Percentiles rank a stretch among this genome's conserved stretches.
Evolutionary conservation across 2,329 filamentous ascomycete species (phyloP).

Genomic region (Ascochyta fabae): DNA sequence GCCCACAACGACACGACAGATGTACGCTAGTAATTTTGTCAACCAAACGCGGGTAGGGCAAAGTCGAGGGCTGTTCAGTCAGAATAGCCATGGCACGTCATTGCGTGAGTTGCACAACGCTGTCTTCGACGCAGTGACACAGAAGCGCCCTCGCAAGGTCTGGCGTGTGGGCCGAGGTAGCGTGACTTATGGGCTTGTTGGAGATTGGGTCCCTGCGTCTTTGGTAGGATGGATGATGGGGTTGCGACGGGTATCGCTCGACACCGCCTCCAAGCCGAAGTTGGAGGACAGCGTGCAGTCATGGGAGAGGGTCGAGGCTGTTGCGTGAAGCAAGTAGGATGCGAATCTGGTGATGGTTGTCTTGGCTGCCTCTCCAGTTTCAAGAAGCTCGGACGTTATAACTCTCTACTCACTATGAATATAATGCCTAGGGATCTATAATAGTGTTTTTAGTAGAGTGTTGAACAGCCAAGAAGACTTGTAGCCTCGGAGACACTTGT

Average conservation of each 20-base stretch:
- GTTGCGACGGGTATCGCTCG: slow-evolving; percentile 62
- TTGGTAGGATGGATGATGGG: slow-evolving; percentile 96
- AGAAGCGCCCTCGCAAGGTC: slow-evolving; percentile 63
- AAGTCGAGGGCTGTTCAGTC: slow-evolving; percentile 61
- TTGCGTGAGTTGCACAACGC: slow-evolving; percentile 82
- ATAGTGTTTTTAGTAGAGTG: no score
- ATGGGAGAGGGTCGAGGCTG: slow-evolving; percentile 48
- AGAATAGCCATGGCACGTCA: slow-evolving; percentile 67
- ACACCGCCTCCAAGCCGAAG: slow-evolving; percentile 42
- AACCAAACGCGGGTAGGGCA: slow-evolving; percentile 45
- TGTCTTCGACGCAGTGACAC: slow-evolving; percentile 87
- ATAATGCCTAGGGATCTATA: no score
- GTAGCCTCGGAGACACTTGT: no score
- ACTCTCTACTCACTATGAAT: no score
- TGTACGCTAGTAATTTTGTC: slow-evolving; percentile 49
- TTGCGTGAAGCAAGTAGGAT: slow-evolving; percentile 2
- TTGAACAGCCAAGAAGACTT: no score
- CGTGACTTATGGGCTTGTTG: slow-evolving; percentile 83
- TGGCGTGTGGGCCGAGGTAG: slow-evolving; percentile 86
- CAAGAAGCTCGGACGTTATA: no score
- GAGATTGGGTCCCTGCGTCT: slow-evolving; percentile 75
- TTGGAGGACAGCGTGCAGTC: slow-evolving; percentile 55
- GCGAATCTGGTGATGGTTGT: background rate
- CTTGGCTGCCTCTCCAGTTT: background rate
- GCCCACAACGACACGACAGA: slow-evolving; percentile 42